A percentile compares a stretch with the other conserved stretches of the same genome.
Evolutionary conservation across 176 grass and related monocot species (phyloP).

Genomic region (Aechmea fasciata): DNA sequence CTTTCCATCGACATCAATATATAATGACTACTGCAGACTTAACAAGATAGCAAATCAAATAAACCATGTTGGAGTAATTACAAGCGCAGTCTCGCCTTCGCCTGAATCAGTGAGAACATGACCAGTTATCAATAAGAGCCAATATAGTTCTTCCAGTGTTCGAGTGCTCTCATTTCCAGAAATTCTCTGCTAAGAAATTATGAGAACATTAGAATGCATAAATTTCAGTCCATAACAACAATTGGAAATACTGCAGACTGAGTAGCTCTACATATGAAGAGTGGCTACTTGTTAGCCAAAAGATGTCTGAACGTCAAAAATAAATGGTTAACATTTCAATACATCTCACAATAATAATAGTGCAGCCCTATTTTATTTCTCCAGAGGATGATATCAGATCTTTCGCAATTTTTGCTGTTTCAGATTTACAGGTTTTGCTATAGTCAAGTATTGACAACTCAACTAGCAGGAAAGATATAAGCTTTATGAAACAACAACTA

Average conservation of each 20-base stretch:
- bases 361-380: too few species aligned
- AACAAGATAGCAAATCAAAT: background rate
- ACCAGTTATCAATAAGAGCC: constrained; percentile 84
- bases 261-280: too few species aligned
- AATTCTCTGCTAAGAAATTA: constrained; percentile 42
- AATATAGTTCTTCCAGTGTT: constrained; percentile 90
- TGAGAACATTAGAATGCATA: constrained; percentile 13
- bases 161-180: constrained; percentile 62
- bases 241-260: background rate
- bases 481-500: too few species aligned
- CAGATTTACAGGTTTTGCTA: too few species aligned
- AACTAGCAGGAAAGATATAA: too few species aligned
- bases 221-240: background rate
- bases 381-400: too few species aligned
- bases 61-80: constrained; percentile 25
- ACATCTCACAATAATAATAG: too few species aligned
- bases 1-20: background rate
- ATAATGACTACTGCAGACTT: too few species aligned
- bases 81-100: constrained; percentile 91
- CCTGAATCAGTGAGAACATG: constrained; percentile 98
- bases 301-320: background rate
- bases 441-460: too few species aligned
- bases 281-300: background rate
- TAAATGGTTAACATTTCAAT: too few species aligned
- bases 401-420: too few species aligned